Percentiles rank a stretch among this genome's conserved stretches.
Evolutionary conservation across 768 basidiomycete genomes (phyloP).

Genomic region (Lactifluus pinguis): DNA sequence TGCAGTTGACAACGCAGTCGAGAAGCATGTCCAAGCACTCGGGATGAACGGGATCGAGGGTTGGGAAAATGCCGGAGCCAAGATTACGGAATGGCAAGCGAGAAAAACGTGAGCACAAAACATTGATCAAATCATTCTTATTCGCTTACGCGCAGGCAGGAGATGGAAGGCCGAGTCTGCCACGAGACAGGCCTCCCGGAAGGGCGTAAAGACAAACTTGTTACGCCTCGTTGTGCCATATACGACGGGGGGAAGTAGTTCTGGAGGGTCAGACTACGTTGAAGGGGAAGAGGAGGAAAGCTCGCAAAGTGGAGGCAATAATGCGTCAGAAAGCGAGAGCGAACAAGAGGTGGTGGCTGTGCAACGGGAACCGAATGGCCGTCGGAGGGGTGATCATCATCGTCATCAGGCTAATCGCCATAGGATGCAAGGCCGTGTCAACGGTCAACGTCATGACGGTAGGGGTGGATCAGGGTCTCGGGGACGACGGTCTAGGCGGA

Average conservation of each 20-base stretch:
- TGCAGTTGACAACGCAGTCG: slow-evolving; percentile 49
- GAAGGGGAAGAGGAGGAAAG: slow-evolving; percentile 1
- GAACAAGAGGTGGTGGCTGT: slow-evolving; percentile 1
- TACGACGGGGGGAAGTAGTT: background rate
- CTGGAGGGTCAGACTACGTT: background rate
- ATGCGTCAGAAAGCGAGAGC: background rate
- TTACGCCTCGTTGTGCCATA: background rate
- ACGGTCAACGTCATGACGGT: background rate
- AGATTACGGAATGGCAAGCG: slow-evolving; percentile 40
- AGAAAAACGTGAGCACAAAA: slow-evolving; percentile 42
- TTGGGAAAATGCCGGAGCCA: slow-evolving; percentile 44
- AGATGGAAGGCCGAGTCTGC: slow-evolving; percentile 9
- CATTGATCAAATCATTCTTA: slow-evolving; percentile 6
- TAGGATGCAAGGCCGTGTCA: background rate
- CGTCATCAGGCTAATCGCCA: background rate
- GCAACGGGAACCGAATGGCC: background rate
- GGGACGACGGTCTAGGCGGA: slow-evolving; percentile 10
- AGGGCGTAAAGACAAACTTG: background rate
- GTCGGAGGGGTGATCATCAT: background rate
- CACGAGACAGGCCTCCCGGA: background rate
- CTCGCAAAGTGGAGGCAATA: background rate
- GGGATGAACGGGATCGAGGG: slow-evolving; percentile 39
- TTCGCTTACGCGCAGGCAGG: slow-evolving; percentile 4
- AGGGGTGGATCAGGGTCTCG: background rate
- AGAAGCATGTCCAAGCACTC: slow-evolving; percentile 45